phyloP scores from a whole-genome alignment of 768 basidiomycete species.

The Cystobasidium ongulense region DNA sequence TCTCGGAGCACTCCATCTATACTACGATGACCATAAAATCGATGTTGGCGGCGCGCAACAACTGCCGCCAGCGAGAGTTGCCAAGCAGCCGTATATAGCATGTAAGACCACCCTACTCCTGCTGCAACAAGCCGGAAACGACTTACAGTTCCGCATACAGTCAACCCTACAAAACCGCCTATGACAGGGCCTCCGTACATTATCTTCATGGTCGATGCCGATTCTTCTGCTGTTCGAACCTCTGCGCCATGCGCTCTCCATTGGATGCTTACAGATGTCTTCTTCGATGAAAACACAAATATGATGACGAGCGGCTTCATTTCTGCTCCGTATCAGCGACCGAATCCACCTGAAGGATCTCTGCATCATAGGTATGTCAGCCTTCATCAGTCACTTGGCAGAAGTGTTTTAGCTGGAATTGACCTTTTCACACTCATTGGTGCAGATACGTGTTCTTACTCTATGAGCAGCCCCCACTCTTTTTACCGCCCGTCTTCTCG shows the following conservation, averaged over 20 bases:
- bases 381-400: background rate
- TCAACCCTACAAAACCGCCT: background rate
- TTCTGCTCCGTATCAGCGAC: slow-evolving; percentile 1
- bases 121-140: too few relatives aligned
- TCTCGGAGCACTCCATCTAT: slow-evolving; percentile 1
- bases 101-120: too few relatives aligned
- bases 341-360: slow-evolving; percentile 27
- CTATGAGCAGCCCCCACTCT: slow-evolving; percentile 23
- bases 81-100: slow-evolving; percentile 7
- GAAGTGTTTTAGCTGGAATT: too few relatives aligned
- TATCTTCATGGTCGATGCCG: slow-evolving; percentile 6
- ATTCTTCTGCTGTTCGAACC: slow-evolving; percentile 6
- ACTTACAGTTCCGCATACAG: too few relatives aligned
- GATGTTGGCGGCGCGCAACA: slow-evolving; percentile 27
- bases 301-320: slow-evolving; percentile 19
- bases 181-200: slow-evolving; percentile 2
- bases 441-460: slow-evolving; percentile 22
- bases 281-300: slow-evolving; percentile 2
- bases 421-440: background rate
- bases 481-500: slow-evolving; percentile 16
- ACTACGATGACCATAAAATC: slow-evolving; percentile 19
- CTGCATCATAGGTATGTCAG: slow-evolving; percentile 15
- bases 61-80: slow-evolving; percentile 13
- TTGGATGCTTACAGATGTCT: slow-evolving; percentile 29
- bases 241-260: slow-evolving; percentile 2